Conservation (phyloP, 108 stramenopile species). For the Fragilariopsis cylindrus region DNA sequence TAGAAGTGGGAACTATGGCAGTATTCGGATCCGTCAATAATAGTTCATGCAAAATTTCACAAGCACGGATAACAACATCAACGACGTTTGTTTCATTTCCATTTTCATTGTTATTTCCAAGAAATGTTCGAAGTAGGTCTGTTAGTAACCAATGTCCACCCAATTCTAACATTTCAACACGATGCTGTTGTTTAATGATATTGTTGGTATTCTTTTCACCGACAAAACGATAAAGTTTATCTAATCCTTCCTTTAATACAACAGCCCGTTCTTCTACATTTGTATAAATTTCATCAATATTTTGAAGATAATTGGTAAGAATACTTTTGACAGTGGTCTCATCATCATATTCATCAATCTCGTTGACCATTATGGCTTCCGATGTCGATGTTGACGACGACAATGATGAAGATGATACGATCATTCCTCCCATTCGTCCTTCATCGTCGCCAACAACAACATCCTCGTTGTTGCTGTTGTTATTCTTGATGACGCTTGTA, state of each 20-base stretch:
- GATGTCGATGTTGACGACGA: not conserved
- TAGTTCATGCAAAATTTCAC: conserved; percentile 5
- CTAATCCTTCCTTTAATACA: not conserved
- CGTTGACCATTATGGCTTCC: not conserved
- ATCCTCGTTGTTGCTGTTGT: too few relatives aligned
- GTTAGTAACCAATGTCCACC: conserved; percentile 18
- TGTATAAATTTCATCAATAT: not conserved
- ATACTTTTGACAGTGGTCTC: not conserved
- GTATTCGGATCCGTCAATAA: not conserved
- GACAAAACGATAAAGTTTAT: not conserved
- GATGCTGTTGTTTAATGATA: not conserved
- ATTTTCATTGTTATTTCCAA: not conserved
- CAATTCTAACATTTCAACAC: not conserved
- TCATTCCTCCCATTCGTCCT: not conserved
- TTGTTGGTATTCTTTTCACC: conserved; percentile 3
- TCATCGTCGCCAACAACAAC: too few relatives aligned
- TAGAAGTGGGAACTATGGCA: not conserved
- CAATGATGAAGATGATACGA: not conserved
- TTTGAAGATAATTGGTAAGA: not conserved
- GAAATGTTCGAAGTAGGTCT: not conserved
- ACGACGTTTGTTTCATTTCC: not conserved
- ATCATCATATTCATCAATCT: not conserved
- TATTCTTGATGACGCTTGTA: too few relatives aligned
- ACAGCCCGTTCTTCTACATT: not conserved
- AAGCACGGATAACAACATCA: not conserved